Evolutionary conservation across 257 asterid species (phyloP).

Genomic region (Sherardia arvensis): DNA sequence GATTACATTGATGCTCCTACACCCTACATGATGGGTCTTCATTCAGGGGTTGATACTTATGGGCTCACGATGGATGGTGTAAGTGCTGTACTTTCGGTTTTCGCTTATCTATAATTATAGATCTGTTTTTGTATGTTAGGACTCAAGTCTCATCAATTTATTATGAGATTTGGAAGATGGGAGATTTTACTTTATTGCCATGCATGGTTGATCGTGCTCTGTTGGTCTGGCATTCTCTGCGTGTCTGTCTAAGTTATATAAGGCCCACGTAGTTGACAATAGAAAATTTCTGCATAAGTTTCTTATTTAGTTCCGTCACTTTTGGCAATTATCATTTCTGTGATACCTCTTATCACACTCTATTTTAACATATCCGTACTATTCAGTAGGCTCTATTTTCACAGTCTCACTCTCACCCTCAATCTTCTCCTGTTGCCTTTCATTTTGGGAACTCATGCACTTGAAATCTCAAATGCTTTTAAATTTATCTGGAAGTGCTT

Average conservation of each 20-base stretch:
- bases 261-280: not conserved
- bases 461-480: not conserved
- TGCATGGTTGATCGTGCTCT: not conserved
- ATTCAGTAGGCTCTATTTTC: not conserved
- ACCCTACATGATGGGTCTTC: constrained; percentile 99
- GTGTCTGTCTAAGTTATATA: not conserved
- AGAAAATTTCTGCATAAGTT: not conserved
- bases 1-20: constrained; percentile 99
- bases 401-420: not conserved
- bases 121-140: not conserved
- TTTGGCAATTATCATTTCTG: not conserved
- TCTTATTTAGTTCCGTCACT: not conserved
- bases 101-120: not conserved
- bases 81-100: constrained; percentile 35
- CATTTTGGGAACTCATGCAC: not conserved
- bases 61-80: constrained; percentile 97
- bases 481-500: not conserved
- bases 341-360: not conserved
- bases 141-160: no score
- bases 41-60: constrained; percentile 88
- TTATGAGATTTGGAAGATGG: not conserved
- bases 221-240: not conserved
- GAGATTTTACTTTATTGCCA: not conserved
- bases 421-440: not conserved
- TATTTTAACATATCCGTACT: not conserved